Conservation (phyloP, 2,329 filamentous ascomycete genomes). For the Xylariaceae sp. region DNA sequence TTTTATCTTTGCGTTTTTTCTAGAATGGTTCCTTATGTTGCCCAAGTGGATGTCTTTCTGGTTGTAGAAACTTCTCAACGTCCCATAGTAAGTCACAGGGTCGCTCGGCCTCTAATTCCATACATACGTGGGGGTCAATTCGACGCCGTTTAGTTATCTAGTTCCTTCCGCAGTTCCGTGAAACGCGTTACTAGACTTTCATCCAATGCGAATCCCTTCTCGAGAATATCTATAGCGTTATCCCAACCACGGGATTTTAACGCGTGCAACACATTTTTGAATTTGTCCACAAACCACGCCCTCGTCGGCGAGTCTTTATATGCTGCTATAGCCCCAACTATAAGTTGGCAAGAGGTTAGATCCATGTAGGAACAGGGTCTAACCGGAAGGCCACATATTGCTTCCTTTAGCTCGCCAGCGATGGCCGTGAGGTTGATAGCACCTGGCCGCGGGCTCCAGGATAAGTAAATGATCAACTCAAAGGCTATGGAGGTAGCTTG, state of each 20-base stretch:
- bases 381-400: constrained; percentile 19
- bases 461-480: constrained; percentile 33
- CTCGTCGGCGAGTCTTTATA: constrained; percentile 26
- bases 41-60: too few species aligned
- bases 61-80: too few species aligned
- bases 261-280: constrained; percentile 19
- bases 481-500: constrained; percentile 21
- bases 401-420: constrained; percentile 29
- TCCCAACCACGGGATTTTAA: constrained; percentile 28
- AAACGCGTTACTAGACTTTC: background rate
- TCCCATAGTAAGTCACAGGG: too few species aligned
- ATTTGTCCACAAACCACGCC: constrained; percentile 30
- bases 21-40: too few species aligned
- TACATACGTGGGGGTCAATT: too few species aligned
- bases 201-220: background rate
- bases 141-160: background rate
- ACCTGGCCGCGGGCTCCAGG: constrained; percentile 17
- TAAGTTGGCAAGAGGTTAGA: constrained; percentile 33
- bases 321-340: constrained; percentile 34
- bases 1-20: too few species aligned
- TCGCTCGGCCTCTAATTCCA: too few species aligned
- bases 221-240: constrained; percentile 15
- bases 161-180: constrained; percentile 3
- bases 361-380: constrained; percentile 32
- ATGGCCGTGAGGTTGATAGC: constrained; percentile 16